Base-by-base conservation (phyloP, 1,284 basidiomycete species). In the Leccinum subspadiceum region DNA sequence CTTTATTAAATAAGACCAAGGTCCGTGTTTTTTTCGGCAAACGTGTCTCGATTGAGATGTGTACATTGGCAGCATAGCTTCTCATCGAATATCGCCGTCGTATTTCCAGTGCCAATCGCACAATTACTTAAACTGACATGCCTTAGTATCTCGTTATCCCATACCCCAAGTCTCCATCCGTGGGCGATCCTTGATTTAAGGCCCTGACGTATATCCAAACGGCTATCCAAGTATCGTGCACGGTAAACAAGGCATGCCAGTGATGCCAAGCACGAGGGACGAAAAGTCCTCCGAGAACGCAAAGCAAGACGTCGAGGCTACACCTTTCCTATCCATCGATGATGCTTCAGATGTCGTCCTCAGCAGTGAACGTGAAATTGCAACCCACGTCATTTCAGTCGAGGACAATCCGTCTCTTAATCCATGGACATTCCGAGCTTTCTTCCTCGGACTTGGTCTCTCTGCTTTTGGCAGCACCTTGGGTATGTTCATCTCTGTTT, bases 361-460 rank as follows among this genome's bases (percentile, higher is more conserved):
- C 12, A 66, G 75, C 51, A 73, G 73, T 62, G 80, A 79, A 62
- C 75, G 78, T 41, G 82, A 83, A 59, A 77, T 84, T 33, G 80
- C 74, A 39, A 82, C 81, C 0, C 73, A 81, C 71, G 73, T 87
- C 57, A 79, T 87, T 57, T 80, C 78, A 1, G 68, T 83, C 1
- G 73, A 79, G 5, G 86, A 88, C 61, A 83, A 88, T 62, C 81
- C 83, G 0, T 73, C 75, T 0, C 74, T 85, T 37, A 85, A 81
- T 39, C 80, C 80, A 4, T 82, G 83, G 76, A 88, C 87, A 0
- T 77, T 87, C 60, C 78, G 86, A 4, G 75, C 79, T 2, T 77
- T 84, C 60, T 77, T 88, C 65, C 75, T 88, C n/a, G 85, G 86
- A 10, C 64, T 85, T 52, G 83, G 84, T 9, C 77, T 87, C 4